Base-by-base conservation (phyloP, 2,329 filamentous ascomycete genomes). In the Cryphonectria naterciae region DNA sequence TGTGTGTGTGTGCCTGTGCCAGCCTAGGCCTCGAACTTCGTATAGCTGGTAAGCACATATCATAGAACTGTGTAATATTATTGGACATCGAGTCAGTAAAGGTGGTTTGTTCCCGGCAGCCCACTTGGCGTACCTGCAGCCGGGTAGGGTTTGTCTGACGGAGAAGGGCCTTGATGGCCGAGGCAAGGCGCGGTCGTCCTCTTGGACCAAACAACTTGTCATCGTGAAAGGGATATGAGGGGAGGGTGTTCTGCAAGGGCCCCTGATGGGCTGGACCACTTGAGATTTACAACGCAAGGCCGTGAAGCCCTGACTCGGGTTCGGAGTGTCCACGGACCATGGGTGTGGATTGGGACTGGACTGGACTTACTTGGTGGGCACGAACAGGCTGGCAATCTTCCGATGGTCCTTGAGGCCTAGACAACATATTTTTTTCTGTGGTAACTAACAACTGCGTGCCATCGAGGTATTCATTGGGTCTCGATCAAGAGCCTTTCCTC, bases 71-170 rank as follows among this genome's bases (percentile, higher is more conserved):
- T 49, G 46, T 22, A n/a, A n/a, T n/a, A 11, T 49, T n/a, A 49
- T 49, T 43, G n/a, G 25, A 15, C 35, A n/a, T 52, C n/a, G 46
- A 37, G n/a, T 41, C 41, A 56, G 11, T 17, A 32, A 32, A 37
- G 22, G 11, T 39, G 28, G 35, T 61, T 39, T 43, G 17, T 39
- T 58, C 43, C 68, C 35, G 56, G 37, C 43, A 68, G 49, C 65
- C 65, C 64, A 70, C 65, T 72, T 65, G 68, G 65, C 65, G 70
- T 70, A 72, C 70, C 70, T 72, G 70, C 70, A 72, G 70, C 70
- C 64, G 25, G 54, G 41, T 25, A 49, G 63, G 43, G 63, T 49
- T 49, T 35, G 63, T 46, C 25, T n/a, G 43, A 22, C 10, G 4
- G 4, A 49, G 46, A 46, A 52, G 64, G 25, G 43, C 64, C 25